Conservation (phyloP, 768 basidiomycete genomes). For the Symmetrospora coprosmae region DNA sequence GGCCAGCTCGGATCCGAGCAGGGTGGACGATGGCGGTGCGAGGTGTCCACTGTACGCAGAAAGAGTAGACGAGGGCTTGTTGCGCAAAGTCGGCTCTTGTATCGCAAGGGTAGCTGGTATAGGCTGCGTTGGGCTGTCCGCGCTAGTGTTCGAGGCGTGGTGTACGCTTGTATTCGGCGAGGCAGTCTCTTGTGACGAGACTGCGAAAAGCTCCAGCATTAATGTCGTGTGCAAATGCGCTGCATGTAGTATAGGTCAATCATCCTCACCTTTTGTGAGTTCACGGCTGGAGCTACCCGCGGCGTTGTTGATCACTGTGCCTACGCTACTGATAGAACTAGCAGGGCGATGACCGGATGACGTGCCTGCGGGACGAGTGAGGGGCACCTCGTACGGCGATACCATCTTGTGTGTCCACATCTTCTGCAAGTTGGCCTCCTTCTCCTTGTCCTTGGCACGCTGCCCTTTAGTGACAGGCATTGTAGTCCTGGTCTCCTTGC, state of each 20-base stretch:
- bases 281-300: no score
- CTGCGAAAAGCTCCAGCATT: no score
- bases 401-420: conserved; percentile 21
- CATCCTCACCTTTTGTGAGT: no score
- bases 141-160: no score
- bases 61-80: conserved; percentile 7
- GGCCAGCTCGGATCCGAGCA: conserved; percentile 11
- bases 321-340: neutral
- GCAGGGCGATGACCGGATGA: conserved; percentile 3
- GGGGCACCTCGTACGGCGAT: conserved; percentile 7
- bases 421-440: neutral
- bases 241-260: no score
- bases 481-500: conserved; percentile 13
- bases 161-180: no score
- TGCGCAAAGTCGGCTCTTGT: conserved; percentile 1
- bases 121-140: no score
- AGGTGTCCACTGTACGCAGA: neutral
- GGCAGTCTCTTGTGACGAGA: no score
- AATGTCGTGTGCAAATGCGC: no score
- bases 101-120: no score
- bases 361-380: neutral
- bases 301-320: conserved; percentile 13
- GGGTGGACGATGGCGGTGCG: neutral
- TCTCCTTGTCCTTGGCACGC: neutral
- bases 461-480: conserved; percentile 3